These are phyloP conservation scores for Phytophthora hibernalis DNA, from an alignment of 352 stramenopile species.

Conservation along the genomic window DNA sequence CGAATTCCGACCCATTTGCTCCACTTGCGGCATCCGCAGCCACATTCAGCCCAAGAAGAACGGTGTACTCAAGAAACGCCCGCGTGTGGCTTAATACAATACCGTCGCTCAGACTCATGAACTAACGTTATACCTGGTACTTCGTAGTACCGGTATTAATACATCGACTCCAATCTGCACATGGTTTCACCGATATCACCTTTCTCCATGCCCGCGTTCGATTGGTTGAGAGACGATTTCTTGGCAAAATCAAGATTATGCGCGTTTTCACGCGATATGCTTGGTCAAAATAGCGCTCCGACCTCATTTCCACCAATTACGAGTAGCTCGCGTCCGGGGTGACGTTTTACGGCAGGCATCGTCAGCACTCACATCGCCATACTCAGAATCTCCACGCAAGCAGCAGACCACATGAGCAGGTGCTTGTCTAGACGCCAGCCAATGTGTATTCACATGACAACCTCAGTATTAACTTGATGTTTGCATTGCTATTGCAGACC, in stretches of 20 bases:
- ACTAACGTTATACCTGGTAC: too few species aligned
- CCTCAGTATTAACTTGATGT: background rate
- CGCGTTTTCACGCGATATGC: slow-evolving; percentile 7
- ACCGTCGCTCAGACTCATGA: slow-evolving; percentile 1
- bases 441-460: background rate
- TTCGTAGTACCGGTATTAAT: too few species aligned
- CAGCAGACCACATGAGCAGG: slow-evolving; percentile 42
- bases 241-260: slow-evolving; percentile 41
- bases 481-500: slow-evolving; percentile 43
- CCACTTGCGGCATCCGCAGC: slow-evolving; percentile 87
- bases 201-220: background rate
- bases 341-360: slow-evolving; percentile 11
- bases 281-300: slow-evolving; percentile 24
- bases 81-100: slow-evolving; percentile 33
- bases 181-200: too few species aligned
- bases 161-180: too few species aligned
- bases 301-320: slow-evolving; percentile 28
- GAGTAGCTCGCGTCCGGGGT: background rate
- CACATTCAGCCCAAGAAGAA: slow-evolving; percentile 82
- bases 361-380: slow-evolving; percentile 13
- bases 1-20: slow-evolving; percentile 88
- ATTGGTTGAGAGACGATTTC: slow-evolving; percentile 21
- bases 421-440: background rate
- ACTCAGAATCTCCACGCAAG: slow-evolving; percentile 32
- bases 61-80: slow-evolving; percentile 56